A percentile compares a stretch with the other conserved stretches of the same genome.
Conservation (phyloP, 148 eudicot species). For the Fagopyrum tataricum region DNA sequence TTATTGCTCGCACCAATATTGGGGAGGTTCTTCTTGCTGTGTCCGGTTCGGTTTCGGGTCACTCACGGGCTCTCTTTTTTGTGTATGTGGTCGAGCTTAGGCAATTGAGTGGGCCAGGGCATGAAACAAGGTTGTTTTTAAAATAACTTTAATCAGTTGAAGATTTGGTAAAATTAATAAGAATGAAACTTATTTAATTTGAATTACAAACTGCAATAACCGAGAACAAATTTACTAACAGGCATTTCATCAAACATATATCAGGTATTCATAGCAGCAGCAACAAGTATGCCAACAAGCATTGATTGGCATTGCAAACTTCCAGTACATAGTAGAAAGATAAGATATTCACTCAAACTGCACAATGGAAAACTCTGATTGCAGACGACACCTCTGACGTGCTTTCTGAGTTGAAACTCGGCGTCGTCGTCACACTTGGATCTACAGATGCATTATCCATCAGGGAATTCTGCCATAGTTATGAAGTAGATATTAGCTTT, state of each 20-base stretch:
- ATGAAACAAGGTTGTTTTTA: too few species aligned
- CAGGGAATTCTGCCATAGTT: not conserved
- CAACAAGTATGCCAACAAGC: not conserved
- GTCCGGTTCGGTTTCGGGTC: too few species aligned
- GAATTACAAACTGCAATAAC: not conserved
- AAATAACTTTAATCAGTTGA: too few species aligned
- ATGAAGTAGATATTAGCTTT: not conserved
- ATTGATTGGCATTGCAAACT: not conserved
- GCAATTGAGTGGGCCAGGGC: too few species aligned
- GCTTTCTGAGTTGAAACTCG: not conserved
- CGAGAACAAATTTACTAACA: not conserved
- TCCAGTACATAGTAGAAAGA: not conserved
- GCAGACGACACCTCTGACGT: not conserved
- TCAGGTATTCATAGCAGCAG: not conserved
- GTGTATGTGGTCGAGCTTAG: too few species aligned
- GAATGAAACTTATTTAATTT: too few species aligned
- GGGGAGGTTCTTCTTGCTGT: too few species aligned
- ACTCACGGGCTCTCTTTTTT: too few species aligned
- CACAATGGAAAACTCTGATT: not conserved
- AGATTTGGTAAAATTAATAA: too few species aligned
- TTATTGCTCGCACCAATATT: too few species aligned
- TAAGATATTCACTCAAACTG: not conserved
- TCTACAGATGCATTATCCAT: not conserved
- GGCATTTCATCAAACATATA: conserved; percentile 10
- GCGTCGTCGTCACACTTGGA: not conserved